Evolutionary conservation across 495 filamentous ascomycete species (phyloP).

Genomic region (Elasticomyces elasticus): DNA sequence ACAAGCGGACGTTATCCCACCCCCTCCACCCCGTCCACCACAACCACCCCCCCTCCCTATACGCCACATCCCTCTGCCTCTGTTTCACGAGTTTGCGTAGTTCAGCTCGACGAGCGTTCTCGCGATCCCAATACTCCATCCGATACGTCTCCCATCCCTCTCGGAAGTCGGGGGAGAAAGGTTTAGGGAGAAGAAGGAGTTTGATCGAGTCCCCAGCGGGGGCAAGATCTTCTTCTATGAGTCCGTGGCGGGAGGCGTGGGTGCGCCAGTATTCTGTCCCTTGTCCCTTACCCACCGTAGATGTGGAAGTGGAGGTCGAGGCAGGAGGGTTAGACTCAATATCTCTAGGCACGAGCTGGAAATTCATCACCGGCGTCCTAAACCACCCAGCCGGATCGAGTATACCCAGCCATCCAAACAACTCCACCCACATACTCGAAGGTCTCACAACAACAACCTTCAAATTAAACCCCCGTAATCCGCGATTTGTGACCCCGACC

Average conservation of each 20-base stretch:
- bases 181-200: slow-evolving; percentile 82
- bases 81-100: slow-evolving; percentile 58
- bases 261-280: slow-evolving; percentile 11
- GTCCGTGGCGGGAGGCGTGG: slow-evolving; percentile 1
- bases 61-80: slow-evolving; percentile 54
- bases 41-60: slow-evolving; percentile 63
- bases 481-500: slow-evolving; percentile 78
- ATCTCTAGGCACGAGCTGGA: slow-evolving; percentile 16
- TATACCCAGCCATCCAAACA: slow-evolving; percentile 57
- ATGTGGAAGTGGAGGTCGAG: not conserved
- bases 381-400: slow-evolving; percentile 70
- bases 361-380: slow-evolving; percentile 15
- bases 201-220: slow-evolving; percentile 85
- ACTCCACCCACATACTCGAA: slow-evolving; percentile 64
- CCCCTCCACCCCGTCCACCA: slow-evolving; percentile 67
- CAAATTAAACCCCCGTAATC: slow-evolving; percentile 82
- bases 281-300: not conserved
- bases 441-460: slow-evolving; percentile 85
- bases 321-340: slow-evolving; percentile 15
- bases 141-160: slow-evolving; percentile 95
- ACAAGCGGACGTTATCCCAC: slow-evolving; percentile 34
- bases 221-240: slow-evolving; percentile 68
- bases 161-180: slow-evolving; percentile 88
- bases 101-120: slow-evolving; percentile 77
- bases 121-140: slow-evolving; percentile 89